Conservation (phyloP, 2,329 filamentous ascomycete species). For the Colletotrichum eleusines region DNA sequence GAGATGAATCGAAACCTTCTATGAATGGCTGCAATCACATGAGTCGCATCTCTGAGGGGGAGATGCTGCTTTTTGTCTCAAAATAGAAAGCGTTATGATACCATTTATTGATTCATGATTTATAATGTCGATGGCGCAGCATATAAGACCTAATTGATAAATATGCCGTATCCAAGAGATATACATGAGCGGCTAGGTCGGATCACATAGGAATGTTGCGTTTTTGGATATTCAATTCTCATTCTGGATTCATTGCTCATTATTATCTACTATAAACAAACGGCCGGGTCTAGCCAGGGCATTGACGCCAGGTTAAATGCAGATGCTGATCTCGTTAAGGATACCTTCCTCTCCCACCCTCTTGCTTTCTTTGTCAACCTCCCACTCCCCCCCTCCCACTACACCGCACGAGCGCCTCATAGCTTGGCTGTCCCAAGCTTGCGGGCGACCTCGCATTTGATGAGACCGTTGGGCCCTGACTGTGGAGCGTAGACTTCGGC, state of each 20-base stretch:
- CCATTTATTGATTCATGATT: not conserved
- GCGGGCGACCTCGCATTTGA: constrained; percentile 89
- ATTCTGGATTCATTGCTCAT: constrained; percentile 37
- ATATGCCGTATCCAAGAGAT: not conserved
- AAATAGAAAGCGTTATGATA: too few relatives aligned
- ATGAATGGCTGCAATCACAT: not conserved
- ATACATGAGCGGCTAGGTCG: not conserved
- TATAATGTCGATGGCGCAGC: too few relatives aligned
- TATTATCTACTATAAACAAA: constrained; percentile 31
- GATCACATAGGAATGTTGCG: not conserved
- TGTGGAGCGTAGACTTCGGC: constrained; percentile 97
- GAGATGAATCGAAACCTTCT: not conserved
- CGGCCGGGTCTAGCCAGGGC: constrained; percentile 1
- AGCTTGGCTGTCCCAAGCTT: constrained; percentile 43
- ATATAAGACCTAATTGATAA: not conserved
- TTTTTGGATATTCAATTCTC: constrained; percentile 1
- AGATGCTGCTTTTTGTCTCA: too few relatives aligned
- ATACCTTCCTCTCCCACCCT: not conserved
- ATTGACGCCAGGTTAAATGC: constrained; percentile 36
- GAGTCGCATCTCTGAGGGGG: not conserved
- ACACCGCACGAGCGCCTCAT: not conserved
- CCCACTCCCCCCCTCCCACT: not conserved
- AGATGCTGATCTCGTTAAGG: not conserved
- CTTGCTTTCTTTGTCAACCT: not conserved
- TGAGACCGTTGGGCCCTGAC: constrained; percentile 92